phyloP scores from a whole-genome alignment of 2,329 filamentous ascomycete species.

The Cladosporium sp. region DNA sequence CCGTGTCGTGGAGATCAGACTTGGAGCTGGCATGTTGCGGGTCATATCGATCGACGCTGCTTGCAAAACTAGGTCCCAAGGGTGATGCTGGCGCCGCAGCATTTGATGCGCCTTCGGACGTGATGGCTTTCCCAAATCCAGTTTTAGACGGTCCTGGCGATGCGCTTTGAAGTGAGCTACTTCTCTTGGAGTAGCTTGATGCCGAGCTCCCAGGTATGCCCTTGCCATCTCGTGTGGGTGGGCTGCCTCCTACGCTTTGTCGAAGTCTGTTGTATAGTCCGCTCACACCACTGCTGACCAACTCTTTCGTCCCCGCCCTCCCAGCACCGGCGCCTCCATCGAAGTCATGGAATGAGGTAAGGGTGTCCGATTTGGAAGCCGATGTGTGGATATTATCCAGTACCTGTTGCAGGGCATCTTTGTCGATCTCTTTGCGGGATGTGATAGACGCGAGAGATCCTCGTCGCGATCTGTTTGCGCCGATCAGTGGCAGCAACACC shows the following conservation, averaged over 20 bases:
- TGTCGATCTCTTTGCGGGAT: constrained; percentile 55
- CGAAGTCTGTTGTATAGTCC: constrained; percentile 84
- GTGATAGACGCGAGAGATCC: constrained; percentile 42
- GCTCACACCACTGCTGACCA: constrained; percentile 58
- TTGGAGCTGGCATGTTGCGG: not conserved
- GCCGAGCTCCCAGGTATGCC: constrained; percentile 28
- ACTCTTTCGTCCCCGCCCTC: constrained; percentile 36
- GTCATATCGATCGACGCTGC: not conserved
- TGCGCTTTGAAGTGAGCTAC: constrained; percentile 10
- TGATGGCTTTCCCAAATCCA: not conserved
- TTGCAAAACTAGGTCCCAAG: not conserved
- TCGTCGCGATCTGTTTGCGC: constrained; percentile 35
- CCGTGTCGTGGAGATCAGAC: not conserved
- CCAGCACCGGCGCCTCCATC: constrained; percentile 62
- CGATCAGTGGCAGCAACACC: constrained; percentile 33
- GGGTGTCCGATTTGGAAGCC: constrained; percentile 77
- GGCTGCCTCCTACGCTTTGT: constrained; percentile 34
- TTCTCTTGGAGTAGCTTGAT: constrained; percentile 13
- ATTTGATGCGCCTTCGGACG: not conserved
- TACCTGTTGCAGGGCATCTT: constrained; percentile 71
- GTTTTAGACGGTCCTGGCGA: not conserved
- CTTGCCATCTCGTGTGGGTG: constrained; percentile 25
- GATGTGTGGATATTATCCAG: constrained; percentile 86
- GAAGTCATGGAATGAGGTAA: constrained; percentile 95
- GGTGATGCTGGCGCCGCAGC: constrained; percentile 4